Evolutionary conservation across 345 rosid genomes (phyloP), one percentile per base, ranked within the genome.

Genomic region (Eutrema yunnanense): DNA sequence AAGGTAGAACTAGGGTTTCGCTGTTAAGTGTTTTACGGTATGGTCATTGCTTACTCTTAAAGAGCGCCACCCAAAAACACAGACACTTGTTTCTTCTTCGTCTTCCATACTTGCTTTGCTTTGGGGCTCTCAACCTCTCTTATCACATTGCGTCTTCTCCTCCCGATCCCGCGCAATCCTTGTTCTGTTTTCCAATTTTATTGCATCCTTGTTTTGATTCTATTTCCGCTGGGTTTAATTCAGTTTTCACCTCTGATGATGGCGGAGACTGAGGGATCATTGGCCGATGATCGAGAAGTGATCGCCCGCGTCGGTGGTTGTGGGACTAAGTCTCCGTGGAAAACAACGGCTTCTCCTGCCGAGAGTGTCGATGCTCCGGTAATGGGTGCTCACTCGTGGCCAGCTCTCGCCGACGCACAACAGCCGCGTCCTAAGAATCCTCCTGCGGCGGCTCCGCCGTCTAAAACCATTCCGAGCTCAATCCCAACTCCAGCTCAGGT

Each of bases 341-440:
- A 89, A 77, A 85, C 88, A 10, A 84, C 90, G 12, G 75, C 73
- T 40, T 66, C 83, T 53, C 67, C 67, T 14, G 56, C 65, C 1
- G 73, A 67, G 16, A 74, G 59, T 16, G 82, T 65, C 13, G 98
- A 84, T 47, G 86, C 87, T 74, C 80, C 90, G 2, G 92, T 86
- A 42, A 86, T 87, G 88, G 87, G 90, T 6, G 83, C 88, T 48
- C 88, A 89, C 58, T 81, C 92, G 9, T 90, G 98, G 98, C 98
- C 97, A 14, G 91, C 97, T 3, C 95, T 94, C 26, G 80, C 84
- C 40, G 91, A 87, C 50, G 86, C 86, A 8, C 96, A 84, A 13
- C 92, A 82, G 14, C 80, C 73, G 33, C 87, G 85, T 38, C 74
- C 88, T 2, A 84, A 77, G 75, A 77, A 36, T 67, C 54, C 76